Evolutionary conservation across 768 basidiomycete genomes (phyloP).

Genomic region (Termitomyces sp.): DNA sequence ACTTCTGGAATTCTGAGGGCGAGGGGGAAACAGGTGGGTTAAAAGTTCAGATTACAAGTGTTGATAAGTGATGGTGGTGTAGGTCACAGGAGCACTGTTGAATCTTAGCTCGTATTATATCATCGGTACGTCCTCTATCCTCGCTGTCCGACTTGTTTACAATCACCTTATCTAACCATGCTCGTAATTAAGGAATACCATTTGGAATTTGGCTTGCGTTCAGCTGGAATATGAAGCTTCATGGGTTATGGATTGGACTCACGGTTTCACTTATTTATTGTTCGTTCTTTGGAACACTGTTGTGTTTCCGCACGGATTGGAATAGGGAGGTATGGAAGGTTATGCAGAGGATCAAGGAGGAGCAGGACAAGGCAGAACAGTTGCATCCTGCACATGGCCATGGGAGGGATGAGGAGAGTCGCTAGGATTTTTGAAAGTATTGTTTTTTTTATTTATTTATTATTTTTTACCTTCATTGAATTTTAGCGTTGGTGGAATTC

Average conservation of each 20-base stretch:
- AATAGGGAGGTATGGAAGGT: conserved; percentile 61
- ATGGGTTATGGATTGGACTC: conserved; percentile 83
- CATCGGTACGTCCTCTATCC: not conserved
- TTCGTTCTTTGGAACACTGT: conserved; percentile 44
- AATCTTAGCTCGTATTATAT: not conserved
- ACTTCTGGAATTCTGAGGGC: not conserved
- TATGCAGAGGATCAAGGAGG: conserved; percentile 39
- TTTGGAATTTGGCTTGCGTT: conserved; percentile 65
- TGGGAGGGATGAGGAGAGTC: conserved; percentile 1
- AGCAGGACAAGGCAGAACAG: conserved; percentile 27
- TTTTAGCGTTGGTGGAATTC: no score
- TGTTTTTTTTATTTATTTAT: no score
- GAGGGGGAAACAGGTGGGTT: not conserved
- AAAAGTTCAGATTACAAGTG: no score
- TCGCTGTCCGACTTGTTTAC: no score
- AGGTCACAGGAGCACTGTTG: not conserved
- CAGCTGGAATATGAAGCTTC: conserved; percentile 45
- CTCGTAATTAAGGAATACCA: not conserved
- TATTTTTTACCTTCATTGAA: no score
- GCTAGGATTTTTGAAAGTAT: not conserved
- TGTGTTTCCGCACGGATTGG: conserved; percentile 67
- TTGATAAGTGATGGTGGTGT: not conserved
- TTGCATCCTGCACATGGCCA: not conserved
- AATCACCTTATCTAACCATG: not conserved
- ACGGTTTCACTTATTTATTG: conserved; percentile 60